Evolutionary conservation across 2,329 filamentous ascomycete genomes (phyloP).

Genomic region (Arthrobotrys conoides): DNA sequence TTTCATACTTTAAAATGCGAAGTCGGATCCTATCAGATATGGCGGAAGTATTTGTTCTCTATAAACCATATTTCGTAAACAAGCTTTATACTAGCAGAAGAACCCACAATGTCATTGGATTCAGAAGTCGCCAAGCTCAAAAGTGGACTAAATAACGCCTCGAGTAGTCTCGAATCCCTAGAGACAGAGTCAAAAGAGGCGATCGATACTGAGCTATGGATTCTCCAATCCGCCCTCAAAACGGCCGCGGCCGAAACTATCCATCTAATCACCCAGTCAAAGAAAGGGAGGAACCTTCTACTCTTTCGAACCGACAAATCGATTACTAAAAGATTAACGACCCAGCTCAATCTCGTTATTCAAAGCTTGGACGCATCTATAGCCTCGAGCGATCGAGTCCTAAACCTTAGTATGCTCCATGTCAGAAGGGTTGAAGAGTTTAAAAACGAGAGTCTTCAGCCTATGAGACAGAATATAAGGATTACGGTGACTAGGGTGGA

Average conservation of each 20-base stretch:
- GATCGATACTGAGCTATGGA: conserved; percentile 29
- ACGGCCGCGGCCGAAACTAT: conserved; percentile 27
- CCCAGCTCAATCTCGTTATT: conserved; percentile 31
- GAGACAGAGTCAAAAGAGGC: conserved; percentile 25
- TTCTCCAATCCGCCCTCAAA: conserved; percentile 31
- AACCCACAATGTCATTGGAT: background rate
- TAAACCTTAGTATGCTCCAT: conserved; percentile 28
- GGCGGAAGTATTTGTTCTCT: no score
- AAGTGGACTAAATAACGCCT: background rate
- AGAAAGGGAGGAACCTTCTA: conserved; percentile 23
- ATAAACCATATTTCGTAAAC: no score
- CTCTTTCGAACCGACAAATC: conserved; percentile 21
- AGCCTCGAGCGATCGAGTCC: conserved; percentile 27
- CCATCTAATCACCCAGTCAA: conserved; percentile 16
- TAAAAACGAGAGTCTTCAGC: conserved; percentile 24
- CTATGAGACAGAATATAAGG: conserved; percentile 23
- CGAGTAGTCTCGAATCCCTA: background rate
- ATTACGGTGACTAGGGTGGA: conserved; percentile 24
- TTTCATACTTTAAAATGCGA: background rate
- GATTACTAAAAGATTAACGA: conserved; percentile 10
- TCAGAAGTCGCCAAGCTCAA: conserved; percentile 33
- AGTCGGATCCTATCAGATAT: background rate
- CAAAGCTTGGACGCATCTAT: conserved; percentile 30
- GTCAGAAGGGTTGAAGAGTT: conserved; percentile 32
- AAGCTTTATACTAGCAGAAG: no score